Base-by-base conservation (phyloP, 2,329 filamentous ascomycete species). In the Colletotrichum theobromicola region DNA sequence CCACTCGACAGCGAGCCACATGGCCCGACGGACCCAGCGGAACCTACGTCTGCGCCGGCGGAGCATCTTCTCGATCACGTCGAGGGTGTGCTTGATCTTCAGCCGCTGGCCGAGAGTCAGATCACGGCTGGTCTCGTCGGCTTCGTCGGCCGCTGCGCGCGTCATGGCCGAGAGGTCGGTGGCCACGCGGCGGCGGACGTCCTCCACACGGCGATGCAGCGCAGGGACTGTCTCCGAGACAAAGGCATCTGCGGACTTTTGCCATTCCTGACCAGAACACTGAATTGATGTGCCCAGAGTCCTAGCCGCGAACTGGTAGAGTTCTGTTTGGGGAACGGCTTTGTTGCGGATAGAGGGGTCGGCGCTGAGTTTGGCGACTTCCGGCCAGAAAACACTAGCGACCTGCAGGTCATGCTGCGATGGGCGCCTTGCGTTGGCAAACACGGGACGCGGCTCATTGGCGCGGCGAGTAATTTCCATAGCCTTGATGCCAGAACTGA, bases 401-500 rank as follows among this genome's bases (percentile, higher is more conserved):
- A 69, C 69, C 8, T 60, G 42, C 87, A 82, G 58, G 85, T 85
- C 5, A 37, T 42, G 35, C 46, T 67, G 64, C 9, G 73, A 74
- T 18, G 53, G 63, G 37, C 57, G 53, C 15, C 35, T 64, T 15
- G 35, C 34, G 12, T 18, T 30, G 21, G 74, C 64, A 21, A 77
- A 77, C n/a, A 70, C 70, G 5, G 50, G 30, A 4, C 83, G 84
- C 12, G 82, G 81, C 42, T 88, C 87, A 58, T 92, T 84, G 5
- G 93, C 92, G 61, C 93, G 90, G 5, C 92, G 90, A 32, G 89
- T 88, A 69, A 98, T 94, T 80, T 97, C 94, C 79, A 92, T 92
- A 1, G 96, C 96, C 84, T 97, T 98, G 80, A 98, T 93, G n/a
- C 95, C 96, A 0, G 95, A 95, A 76, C 93, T 94, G 26, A 98